Conservation (phyloP, 495 filamentous ascomycete species). For the Acidiella bohemica region DNA sequence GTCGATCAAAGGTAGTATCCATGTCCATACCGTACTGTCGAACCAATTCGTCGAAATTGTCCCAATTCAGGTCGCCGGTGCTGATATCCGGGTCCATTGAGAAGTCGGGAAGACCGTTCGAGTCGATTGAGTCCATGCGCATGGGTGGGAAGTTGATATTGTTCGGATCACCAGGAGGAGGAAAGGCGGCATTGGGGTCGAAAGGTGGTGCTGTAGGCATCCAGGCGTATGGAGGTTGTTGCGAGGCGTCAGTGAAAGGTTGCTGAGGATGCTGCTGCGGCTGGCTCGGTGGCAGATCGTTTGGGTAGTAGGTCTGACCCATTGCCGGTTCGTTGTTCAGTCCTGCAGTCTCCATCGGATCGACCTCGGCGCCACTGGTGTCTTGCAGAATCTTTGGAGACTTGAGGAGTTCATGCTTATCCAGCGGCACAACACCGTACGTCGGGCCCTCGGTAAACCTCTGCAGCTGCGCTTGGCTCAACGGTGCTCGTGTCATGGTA, state of each 20-base stretch:
- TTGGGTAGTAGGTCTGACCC: background rate
- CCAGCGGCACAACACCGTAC: conserved; percentile 14
- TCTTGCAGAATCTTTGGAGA: conserved; percentile 1
- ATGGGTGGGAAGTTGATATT: background rate
- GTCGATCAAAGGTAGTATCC: conserved; percentile 9
- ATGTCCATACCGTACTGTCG: conserved; percentile 21
- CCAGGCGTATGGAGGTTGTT: too few relatives aligned
- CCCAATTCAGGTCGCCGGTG: conserved; percentile 18
- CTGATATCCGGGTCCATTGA: conserved; percentile 6
- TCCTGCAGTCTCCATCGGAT: conserved; percentile 2
- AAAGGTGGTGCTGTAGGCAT: too few relatives aligned
- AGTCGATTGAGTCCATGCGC: conserved; percentile 8
- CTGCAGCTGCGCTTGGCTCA: conserved; percentile 16
- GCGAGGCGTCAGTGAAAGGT: background rate
- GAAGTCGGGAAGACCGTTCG: conserved; percentile 1
- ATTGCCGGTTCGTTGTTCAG: background rate
- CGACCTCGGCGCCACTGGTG: background rate
- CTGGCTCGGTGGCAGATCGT: too few relatives aligned
- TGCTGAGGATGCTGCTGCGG: background rate
- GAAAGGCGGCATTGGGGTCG: background rate
- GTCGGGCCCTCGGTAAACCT: conserved; percentile 8
- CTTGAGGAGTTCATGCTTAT: conserved; percentile 16
- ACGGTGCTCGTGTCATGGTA: conserved; percentile 10
- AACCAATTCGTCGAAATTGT: conserved; percentile 20
- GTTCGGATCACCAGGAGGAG: background rate